A percentile compares a stretch with the other conserved stretches of the same genome.
Conservation (phyloP, 139 green algal genomes). For the Micractinium conductrix region DNA sequence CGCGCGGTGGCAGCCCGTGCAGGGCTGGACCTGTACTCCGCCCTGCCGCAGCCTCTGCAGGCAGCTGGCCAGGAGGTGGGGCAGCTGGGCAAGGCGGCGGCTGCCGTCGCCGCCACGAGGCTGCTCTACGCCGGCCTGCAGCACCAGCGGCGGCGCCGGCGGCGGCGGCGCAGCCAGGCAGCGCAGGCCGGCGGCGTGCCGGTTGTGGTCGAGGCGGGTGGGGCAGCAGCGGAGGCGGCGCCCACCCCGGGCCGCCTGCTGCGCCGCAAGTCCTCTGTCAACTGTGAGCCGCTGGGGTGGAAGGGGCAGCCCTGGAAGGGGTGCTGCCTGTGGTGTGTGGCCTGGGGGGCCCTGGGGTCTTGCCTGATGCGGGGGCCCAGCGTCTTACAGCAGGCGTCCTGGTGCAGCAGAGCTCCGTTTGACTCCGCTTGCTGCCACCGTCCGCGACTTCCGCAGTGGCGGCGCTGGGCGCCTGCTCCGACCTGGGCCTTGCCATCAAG, state of each 20-base stretch:
- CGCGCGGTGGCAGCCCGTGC: not conserved
- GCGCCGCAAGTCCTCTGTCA: constrained; percentile 23
- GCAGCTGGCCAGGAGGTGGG: not conserved
- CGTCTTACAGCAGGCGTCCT: not conserved
- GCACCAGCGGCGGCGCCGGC: not conserved
- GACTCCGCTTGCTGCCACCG: not conserved
- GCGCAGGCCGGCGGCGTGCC: too few species aligned
- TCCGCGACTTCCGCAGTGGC: not conserved
- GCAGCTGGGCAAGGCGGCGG: constrained; percentile 14
- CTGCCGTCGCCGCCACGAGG: not conserved
- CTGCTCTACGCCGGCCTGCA: constrained; percentile 1
- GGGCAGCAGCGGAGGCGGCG: not conserved
- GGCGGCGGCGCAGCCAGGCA: not conserved
- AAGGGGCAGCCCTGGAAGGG: not conserved
- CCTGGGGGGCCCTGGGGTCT: not conserved
- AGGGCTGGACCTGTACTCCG: not conserved
- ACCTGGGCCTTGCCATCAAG: not conserved
- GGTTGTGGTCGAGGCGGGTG: not conserved
- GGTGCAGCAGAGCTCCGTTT: not conserved
- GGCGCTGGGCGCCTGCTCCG: not conserved
- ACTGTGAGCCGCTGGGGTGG: not conserved
- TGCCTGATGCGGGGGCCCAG: not conserved
- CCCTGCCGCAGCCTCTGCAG: not conserved
- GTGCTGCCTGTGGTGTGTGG: not conserved
- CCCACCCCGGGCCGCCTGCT: not conserved